Conservation (phyloP, 1,284 basidiomycete species). For the Rhodotorula sp. region DNA sequence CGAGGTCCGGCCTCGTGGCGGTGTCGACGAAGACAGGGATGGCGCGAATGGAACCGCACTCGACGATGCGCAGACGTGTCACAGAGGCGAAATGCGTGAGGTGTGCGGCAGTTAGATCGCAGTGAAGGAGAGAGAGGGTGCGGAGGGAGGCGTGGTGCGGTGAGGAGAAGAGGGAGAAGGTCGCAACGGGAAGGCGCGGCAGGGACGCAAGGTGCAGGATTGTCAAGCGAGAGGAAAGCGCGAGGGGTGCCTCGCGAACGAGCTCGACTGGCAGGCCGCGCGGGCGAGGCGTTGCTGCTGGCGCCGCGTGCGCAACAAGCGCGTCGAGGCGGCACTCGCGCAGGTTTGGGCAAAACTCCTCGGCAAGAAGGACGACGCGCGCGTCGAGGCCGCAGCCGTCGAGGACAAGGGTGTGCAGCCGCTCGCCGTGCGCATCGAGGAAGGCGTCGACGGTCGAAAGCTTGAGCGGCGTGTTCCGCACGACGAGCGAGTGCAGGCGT, state of each 20-base stretch:
- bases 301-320: conserved; percentile 3
- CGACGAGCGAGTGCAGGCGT: not conserved
- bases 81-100: conserved; percentile 16
- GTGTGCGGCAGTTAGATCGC: conserved; percentile 8
- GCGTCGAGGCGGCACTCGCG: conserved; percentile 4
- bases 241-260: not conserved
- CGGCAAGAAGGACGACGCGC: not conserved
- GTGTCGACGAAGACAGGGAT: conserved; percentile 13
- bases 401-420: not conserved
- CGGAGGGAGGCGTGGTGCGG: conserved; percentile 1
- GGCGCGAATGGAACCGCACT: conserved; percentile 1
- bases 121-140: conserved; percentile 10
- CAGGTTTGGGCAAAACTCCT: conserved; percentile 13
- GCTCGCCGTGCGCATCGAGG: conserved; percentile 1
- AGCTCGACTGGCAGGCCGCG: not conserved
- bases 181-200: not conserved
- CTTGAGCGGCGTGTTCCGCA: conserved; percentile 15
- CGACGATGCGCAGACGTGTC: conserved; percentile 7
- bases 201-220: conserved; percentile 14
- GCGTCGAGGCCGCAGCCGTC: conserved; percentile 6
- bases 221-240: conserved; percentile 2
- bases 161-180: conserved; percentile 11
- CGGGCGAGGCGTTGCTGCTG: conserved; percentile 7
- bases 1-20: not conserved
- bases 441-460: conserved; percentile 13